Conservation (phyloP, 805 yeast species). For the Wickerhamomyces sydowiorum region DNA sequence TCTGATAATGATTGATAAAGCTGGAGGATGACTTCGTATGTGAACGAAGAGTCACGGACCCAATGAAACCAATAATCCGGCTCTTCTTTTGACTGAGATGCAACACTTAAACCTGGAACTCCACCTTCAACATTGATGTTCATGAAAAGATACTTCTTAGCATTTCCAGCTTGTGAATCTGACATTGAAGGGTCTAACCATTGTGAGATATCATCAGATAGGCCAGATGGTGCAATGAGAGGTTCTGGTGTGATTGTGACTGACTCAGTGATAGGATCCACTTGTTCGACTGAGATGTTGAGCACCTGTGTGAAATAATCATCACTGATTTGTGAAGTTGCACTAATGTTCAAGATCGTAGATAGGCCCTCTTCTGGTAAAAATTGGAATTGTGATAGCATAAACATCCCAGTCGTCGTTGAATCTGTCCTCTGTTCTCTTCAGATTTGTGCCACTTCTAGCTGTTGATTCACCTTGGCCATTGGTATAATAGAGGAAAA, state of each 20-base stretch:
- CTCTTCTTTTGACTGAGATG: constrained; percentile 52
- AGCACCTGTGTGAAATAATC: background rate
- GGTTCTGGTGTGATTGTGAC: background rate
- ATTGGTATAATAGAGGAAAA: background rate
- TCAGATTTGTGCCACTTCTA: background rate
- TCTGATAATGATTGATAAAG: constrained; percentile 27
- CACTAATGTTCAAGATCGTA: background rate
- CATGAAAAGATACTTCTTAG: background rate
- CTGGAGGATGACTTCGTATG: constrained; percentile 30
- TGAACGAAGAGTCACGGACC: constrained; percentile 70
- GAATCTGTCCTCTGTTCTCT: background rate
- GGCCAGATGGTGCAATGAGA: background rate
- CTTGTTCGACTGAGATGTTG: background rate
- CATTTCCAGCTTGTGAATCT: background rate
- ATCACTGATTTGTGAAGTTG: background rate
- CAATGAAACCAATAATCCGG: constrained; percentile 74
- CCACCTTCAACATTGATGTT: constrained; percentile 17
- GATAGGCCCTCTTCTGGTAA: background rate
- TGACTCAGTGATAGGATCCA: background rate
- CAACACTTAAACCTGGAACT: constrained; percentile 59
- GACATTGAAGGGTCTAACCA: background rate
- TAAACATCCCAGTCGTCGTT: background rate
- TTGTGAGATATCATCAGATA: background rate
- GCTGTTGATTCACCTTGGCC: background rate
- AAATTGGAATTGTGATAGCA: background rate